Evolutionary conservation across 2,329 filamentous ascomycete genomes (phyloP), one percentile per base, ranked within the genome.

Genomic region (Chrysosporium queenslandicum): DNA sequence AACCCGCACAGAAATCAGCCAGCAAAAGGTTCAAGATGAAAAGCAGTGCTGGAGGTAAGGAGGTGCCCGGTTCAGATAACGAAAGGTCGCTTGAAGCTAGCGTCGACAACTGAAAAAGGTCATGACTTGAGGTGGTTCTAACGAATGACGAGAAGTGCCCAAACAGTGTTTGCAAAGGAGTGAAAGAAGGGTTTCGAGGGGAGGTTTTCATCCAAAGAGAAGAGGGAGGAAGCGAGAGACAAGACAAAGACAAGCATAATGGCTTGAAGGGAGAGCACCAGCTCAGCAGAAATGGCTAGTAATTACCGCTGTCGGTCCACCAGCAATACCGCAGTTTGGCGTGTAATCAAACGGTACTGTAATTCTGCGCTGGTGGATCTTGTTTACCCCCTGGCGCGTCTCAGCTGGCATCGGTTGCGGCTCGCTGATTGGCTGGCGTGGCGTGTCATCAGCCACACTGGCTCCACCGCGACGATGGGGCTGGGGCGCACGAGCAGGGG

Each of bases 331-430:
- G 34, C 32, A 25, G 20, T 16, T 7, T 6, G 4, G 25, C n/a
- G n/a, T 23, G 47, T 42, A 42, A 42, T 4, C 25, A 2, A 14
- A n/a, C 37, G 37, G 47, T 50, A 50, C 21, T 14, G 47, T 41
- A 48, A 37, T 18, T 21, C n/a, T 45, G 42, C 27, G 11, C 8
- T n/a, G 40, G 27, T 45, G 45, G 45, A 37, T 12, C 29, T 36
- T 48, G 29, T 25, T 39, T 39, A 39, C 16, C 46, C 46, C 46
- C 46, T 48, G 45, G 30, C 45, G 32, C 11, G 46, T 48, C 46
- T 48, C 46, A 48, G 32, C 30, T 48, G n/a, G 12, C 12, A 20
- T 14, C n/a, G 3, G 21, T n/a, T 14, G 6, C 7, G 2, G 16
- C 25, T 2, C 27, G 27, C 23, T 45, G 42, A 45, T 45, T 45